Conservation (phyloP, 441 rosid genomes). For the Metrosideros polymorpha region DNA sequence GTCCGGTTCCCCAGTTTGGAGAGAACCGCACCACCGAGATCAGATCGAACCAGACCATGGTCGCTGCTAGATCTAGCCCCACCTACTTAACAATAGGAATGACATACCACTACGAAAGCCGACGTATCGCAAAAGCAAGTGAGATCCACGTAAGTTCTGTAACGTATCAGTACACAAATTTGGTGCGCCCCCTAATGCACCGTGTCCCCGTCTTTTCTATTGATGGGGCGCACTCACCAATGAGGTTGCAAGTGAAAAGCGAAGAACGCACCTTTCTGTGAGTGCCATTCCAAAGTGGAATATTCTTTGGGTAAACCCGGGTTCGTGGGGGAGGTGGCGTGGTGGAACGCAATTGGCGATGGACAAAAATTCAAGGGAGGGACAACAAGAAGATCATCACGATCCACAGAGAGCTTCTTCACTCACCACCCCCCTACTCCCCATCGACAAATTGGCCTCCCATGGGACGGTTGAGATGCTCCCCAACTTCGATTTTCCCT, state of each 20-base stretch:
- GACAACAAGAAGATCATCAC: background rate
- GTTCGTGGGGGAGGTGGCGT: background rate
- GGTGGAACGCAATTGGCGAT: background rate
- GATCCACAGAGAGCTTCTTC: background rate
- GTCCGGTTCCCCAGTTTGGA: no score
- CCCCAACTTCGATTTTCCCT: background rate
- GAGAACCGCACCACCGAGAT: no score
- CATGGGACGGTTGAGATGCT: background rate
- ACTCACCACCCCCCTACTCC: background rate
- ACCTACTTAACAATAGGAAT: background rate
- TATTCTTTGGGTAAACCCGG: background rate
- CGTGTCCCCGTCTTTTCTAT: background rate
- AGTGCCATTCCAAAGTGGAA: background rate
- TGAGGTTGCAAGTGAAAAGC: background rate
- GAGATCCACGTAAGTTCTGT: background rate
- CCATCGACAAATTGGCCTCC: background rate
- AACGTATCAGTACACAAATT: background rate
- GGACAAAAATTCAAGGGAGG: background rate
- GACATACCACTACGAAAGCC: background rate
- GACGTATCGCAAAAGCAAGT: background rate
- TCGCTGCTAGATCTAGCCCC: background rate
- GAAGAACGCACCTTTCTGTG: background rate
- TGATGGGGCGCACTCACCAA: background rate
- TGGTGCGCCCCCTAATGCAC: background rate
- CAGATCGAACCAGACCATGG: no score